phyloP scores from a whole-genome alignment of 2,329 filamentous ascomycete genomes.

The Ascocoryne sarcoides region DNA sequence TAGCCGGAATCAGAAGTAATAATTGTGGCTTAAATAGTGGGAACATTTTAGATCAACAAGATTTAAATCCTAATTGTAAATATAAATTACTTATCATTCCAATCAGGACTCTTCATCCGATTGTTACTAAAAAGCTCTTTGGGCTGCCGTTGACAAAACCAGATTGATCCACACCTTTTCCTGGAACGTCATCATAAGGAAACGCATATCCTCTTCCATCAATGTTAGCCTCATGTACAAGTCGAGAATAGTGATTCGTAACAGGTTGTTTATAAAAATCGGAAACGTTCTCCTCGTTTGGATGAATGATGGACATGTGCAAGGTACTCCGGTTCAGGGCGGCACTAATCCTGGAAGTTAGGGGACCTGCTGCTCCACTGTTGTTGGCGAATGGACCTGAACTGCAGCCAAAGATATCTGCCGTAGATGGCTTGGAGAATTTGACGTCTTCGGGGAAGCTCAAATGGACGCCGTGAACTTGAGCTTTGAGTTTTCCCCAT shows the following conservation, averaged over 20 bases:
- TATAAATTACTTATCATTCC: no score
- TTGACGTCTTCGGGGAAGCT: slow-evolving; percentile 22
- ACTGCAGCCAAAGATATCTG: slow-evolving; percentile 57
- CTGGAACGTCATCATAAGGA: slow-evolving; percentile 60
- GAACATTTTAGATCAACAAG: no score
- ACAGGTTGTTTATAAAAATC: slow-evolving; percentile 45
- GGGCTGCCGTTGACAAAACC: slow-evolving; percentile 45
- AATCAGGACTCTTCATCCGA: no score
- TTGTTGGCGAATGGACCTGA: slow-evolving; percentile 45
- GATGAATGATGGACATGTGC: slow-evolving; percentile 37
- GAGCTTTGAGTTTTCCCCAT: slow-evolving; percentile 43
- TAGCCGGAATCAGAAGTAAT: no score
- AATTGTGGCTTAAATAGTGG: no score
- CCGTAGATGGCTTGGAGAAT: slow-evolving; percentile 46
- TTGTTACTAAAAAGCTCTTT: slow-evolving; percentile 11
- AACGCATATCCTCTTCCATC: slow-evolving; percentile 56
- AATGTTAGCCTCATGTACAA: slow-evolving; percentile 50
- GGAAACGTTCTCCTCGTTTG: slow-evolving; percentile 38
- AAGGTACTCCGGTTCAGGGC: slow-evolving; percentile 19
- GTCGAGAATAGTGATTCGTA: slow-evolving; percentile 56
- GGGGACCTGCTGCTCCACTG: slow-evolving; percentile 10
- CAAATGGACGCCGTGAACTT: slow-evolving; percentile 23
- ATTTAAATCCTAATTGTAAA: no score
- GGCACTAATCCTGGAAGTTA: slow-evolving; percentile 13
- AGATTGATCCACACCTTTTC: slow-evolving; percentile 47